Conservation (phyloP, 768 basidiomycete genomes). For the Mycena vulgaris region DNA sequence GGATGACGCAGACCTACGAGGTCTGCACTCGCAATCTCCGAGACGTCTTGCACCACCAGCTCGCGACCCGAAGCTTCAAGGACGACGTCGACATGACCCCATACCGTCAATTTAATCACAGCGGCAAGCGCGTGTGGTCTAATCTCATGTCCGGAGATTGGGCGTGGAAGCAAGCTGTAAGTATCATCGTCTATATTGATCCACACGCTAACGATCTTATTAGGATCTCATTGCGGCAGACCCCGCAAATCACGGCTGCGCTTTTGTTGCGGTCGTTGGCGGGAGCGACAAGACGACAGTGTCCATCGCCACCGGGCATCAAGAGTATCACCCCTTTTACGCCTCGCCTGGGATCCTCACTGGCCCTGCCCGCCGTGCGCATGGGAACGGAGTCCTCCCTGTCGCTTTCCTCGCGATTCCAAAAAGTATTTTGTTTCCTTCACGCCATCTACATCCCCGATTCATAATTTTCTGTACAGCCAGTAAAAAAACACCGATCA, state of each 20-base stretch:
- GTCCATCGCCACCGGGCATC: constrained; percentile 56
- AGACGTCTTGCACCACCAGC: constrained; percentile 6
- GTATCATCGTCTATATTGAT: constrained; percentile 5
- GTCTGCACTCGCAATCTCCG: constrained; percentile 21
- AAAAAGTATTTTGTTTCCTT: constrained; percentile 45
- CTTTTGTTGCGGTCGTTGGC: constrained; percentile 49
- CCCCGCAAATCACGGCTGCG: constrained; percentile 46
- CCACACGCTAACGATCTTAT: neutral
- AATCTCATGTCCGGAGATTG: constrained; percentile 47
- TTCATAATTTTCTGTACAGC: constrained; percentile 18
- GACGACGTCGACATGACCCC: constrained; percentile 40
- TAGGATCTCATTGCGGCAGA: constrained; percentile 38
- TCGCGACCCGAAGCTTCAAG: constrained; percentile 5
- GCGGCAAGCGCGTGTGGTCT: constrained; percentile 42
- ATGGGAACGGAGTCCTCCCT: constrained; percentile 48
- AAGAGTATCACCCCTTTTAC: constrained; percentile 57
- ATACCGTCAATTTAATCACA: constrained; percentile 43
- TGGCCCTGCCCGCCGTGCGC: constrained; percentile 47
- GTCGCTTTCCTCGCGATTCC: constrained; percentile 54
- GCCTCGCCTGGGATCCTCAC: constrained; percentile 46
- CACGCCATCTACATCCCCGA: neutral
- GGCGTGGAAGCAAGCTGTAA: constrained; percentile 46
- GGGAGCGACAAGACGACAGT: constrained; percentile 62
- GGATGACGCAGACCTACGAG: constrained; percentile 26
- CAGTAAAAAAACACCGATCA: constrained; percentile 30